Evolutionary conservation across 1,284 basidiomycete species (phyloP).

Genomic region (Ganoderma lucidum): DNA sequence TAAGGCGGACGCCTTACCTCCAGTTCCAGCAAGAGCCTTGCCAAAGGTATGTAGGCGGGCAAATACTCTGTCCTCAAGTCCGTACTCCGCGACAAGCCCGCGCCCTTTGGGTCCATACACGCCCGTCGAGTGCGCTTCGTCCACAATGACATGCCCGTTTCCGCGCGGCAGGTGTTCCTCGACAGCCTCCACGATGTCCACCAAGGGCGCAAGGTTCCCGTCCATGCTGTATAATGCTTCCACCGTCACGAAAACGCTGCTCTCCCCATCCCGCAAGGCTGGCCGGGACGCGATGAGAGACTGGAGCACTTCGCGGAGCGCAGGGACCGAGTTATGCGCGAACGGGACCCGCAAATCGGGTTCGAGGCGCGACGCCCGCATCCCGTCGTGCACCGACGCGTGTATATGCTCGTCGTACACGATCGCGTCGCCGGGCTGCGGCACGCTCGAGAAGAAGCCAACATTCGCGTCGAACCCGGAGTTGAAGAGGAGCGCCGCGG

Average conservation of each 20-base stretch:
- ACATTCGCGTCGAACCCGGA: constrained; percentile 96
- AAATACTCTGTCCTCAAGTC: constrained; percentile 67
- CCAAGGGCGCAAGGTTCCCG: constrained; percentile 86
- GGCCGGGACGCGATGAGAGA: constrained; percentile 47
- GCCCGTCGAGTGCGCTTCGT: constrained; percentile 91
- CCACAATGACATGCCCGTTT: constrained; percentile 80
- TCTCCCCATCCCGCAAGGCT: constrained; percentile 44
- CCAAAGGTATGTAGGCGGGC: constrained; percentile 77
- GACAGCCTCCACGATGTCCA: constrained; percentile 65
- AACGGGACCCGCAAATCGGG: constrained; percentile 58
- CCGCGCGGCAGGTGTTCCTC: constrained; percentile 65
- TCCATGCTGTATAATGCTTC: constrained; percentile 97
- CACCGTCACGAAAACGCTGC: constrained; percentile 81
- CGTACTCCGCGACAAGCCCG: constrained; percentile 72
- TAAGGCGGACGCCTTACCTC: constrained; percentile 63
- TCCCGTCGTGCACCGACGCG: constrained; percentile 92
- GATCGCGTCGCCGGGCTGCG: constrained; percentile 82
- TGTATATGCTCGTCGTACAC: constrained; percentile 92
- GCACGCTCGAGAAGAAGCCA: constrained; percentile 86
- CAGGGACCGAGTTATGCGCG: constrained; percentile 74
- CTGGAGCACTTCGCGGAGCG: constrained; percentile 55
- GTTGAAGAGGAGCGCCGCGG: constrained; percentile 88
- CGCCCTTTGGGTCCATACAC: constrained; percentile 83
- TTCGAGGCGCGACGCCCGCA: constrained; percentile 72
- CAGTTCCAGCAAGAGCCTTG: constrained; percentile 76